Conservation (phyloP, 768 basidiomycete genomes). For the Strobilomyces dryophilus region DNA sequence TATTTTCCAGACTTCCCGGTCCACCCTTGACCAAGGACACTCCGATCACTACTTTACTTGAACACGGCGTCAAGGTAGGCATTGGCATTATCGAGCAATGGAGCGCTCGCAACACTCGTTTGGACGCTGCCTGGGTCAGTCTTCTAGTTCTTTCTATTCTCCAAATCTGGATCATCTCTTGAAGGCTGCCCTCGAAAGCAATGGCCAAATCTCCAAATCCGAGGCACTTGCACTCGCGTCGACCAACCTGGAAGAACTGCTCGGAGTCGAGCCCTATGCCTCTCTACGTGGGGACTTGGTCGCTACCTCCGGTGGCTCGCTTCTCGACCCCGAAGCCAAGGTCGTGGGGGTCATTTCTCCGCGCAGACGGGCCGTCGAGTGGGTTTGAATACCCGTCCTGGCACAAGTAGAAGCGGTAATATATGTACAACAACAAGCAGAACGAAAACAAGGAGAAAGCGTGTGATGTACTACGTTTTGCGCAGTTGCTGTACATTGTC, state of each 20-base stretch:
- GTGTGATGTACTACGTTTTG: conserved; percentile 8
- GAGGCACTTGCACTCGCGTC: conserved; percentile 52
- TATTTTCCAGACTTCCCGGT: conserved; percentile 24
- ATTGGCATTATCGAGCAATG: conserved; percentile 64
- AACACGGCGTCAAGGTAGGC: conserved; percentile 69
- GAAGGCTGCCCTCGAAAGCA: conserved; percentile 39
- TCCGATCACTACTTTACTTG: conserved; percentile 55
- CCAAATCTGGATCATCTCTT: conserved; percentile 1
- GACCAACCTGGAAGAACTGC: conserved; percentile 50
- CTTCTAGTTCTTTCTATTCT: conserved; percentile 21
- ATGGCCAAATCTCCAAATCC: conserved; percentile 36
- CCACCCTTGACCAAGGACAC: conserved; percentile 39
- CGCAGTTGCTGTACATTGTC: conserved; percentile 43
- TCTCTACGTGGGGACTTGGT: conserved; percentile 47
- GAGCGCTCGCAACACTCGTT: conserved; percentile 71
- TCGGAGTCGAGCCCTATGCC: conserved; percentile 17
- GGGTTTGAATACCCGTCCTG: conserved; percentile 32
- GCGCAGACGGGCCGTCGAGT: conserved; percentile 44
- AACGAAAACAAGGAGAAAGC: background rate
- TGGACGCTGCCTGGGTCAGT: conserved; percentile 80
- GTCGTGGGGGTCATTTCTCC: conserved; percentile 55
- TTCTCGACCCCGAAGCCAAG: conserved; percentile 43
- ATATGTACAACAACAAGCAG: conserved; percentile 10
- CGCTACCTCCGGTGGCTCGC: conserved; percentile 49
- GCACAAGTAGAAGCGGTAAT: conserved; percentile 3